Base-by-base conservation (phyloP, 768 basidiomycete genomes). In the Tylopilus subfusipes region DNA sequence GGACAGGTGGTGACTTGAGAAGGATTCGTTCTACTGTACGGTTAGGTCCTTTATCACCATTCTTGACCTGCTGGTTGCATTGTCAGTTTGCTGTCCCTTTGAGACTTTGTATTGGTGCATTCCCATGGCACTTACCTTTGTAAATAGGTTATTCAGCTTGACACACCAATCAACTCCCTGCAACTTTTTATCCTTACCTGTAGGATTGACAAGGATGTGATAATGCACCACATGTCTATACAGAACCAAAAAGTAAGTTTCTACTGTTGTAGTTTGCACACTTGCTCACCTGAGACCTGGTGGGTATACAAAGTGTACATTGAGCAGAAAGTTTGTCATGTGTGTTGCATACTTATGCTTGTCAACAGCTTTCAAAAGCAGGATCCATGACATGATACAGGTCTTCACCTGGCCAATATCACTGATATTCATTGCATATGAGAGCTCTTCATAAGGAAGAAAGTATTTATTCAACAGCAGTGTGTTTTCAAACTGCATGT, bases 351-450 rank as follows among this genome's bases (percentile, higher is more conserved):
- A n/a, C n/a, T n/a, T n/a, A 29, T 2, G 5, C 16, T 2, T 1
- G 16, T 27, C 42, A 8, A 16, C n/a, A 18, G 42, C 27, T 18
- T 43, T 43, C 16, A 43, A 43, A 2, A 43, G 9, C 14, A n/a
- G 2, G 14, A 10, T 2, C 25, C 42, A 43, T 43, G 25, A 1
- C 3, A 29, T 27, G 29, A 43, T 43, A 10, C 27, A 43, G 14
- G 5, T 43, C 42, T 27, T 16, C 10, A 43, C 25, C 2, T n/a
- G 36, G 2, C 16, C 68, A 42, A 75, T 71, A 31, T 74, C 72
- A 2, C 72, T 67, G 1, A 13, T 7, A 24, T 73, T 74, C 65
- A 73, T 70, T 1, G 66, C 63, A 56, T 70, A 64, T 0, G 62
- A 60, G 1, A n/a, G n/a, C n/a, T n/a, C n/a, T n/a, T n/a, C n/a